Evolutionary conservation across 2,329 filamentous ascomycete genomes (phyloP).

Genomic region (Tolypocladium album): DNA sequence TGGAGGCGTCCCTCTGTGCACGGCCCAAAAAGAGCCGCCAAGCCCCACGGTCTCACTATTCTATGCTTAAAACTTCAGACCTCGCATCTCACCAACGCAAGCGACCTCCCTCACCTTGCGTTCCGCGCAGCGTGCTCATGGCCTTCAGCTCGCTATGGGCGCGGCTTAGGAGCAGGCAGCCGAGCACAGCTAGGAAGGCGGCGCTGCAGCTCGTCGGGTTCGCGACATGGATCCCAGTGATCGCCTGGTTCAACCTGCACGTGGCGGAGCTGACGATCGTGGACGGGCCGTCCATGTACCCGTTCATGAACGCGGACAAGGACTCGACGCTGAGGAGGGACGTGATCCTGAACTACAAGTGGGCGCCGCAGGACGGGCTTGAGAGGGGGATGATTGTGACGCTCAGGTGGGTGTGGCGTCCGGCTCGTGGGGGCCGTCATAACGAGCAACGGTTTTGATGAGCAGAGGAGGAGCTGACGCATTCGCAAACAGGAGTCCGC

Average conservation of each 20-base stretch:
- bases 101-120: neutral
- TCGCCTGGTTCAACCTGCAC: constrained; percentile 50
- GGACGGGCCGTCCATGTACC: constrained; percentile 62
- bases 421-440: too few relatives aligned
- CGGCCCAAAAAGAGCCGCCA: neutral
- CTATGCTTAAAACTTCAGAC: neutral
- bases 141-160: constrained; percentile 24
- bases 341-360: constrained; percentile 48
- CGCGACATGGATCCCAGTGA: constrained; percentile 50
- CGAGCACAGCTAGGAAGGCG: constrained; percentile 20
- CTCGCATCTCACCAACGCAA: neutral
- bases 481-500: constrained; percentile 48
- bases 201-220: constrained; percentile 38
- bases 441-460: too few relatives aligned
- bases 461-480: too few relatives aligned
- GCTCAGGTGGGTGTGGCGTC: constrained; percentile 40
- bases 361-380: constrained; percentile 45
- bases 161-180: constrained; percentile 14
- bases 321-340: constrained; percentile 44
- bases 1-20: neutral
- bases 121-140: constrained; percentile 11
- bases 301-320: constrained; percentile 59
- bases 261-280: constrained; percentile 49
- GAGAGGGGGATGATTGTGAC: constrained; percentile 66
- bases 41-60: neutral